Conservation (phyloP, 2,329 filamentous ascomycete genomes). For the Blastomyces silverae region DNA sequence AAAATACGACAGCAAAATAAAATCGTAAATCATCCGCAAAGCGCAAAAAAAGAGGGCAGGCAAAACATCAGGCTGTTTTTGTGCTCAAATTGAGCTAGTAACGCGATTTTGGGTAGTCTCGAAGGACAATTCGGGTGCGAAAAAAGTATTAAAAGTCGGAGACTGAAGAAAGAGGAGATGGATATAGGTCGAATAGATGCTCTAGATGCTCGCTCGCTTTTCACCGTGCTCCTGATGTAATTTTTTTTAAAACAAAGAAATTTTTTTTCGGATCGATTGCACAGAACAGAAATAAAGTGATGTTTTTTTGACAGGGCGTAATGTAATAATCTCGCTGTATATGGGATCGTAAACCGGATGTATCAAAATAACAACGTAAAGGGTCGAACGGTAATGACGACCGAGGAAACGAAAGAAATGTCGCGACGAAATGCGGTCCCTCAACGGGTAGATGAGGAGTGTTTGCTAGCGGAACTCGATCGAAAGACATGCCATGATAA, state of each 20-base stretch:
- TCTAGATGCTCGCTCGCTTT: slow-evolving; percentile 15
- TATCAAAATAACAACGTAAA: not conserved
- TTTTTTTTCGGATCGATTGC: slow-evolving; percentile 4
- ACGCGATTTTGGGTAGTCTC: slow-evolving; percentile 6
- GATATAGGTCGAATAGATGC: slow-evolving; percentile 7
- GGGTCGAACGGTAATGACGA: not conserved
- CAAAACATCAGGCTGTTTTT: not conserved
- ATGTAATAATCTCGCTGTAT: not conserved
- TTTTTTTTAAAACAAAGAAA: not conserved
- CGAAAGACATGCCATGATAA: not conserved
- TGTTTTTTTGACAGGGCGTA: slow-evolving; percentile 1
- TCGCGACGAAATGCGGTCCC: not conserved
- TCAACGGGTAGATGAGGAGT: not conserved
- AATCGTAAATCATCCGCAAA: slow-evolving; percentile 13
- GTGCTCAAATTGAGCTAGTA: slow-evolving; percentile 4
- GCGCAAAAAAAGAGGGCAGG: not conserved
- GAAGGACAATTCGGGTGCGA: not conserved
- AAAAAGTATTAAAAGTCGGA: slow-evolving; percentile 17
- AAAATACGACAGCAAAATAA: slow-evolving; percentile 10
- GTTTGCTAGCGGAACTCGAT: not conserved
- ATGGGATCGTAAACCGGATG: slow-evolving; percentile 2
- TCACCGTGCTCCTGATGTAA: slow-evolving; percentile 8
- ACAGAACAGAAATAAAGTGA: not conserved
- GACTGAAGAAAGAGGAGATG: slow-evolving; percentile 22
- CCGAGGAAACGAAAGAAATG: not conserved